Conservation (phyloP, 2,329 filamentous ascomycete genomes). For the Cladosporium velox region DNA sequence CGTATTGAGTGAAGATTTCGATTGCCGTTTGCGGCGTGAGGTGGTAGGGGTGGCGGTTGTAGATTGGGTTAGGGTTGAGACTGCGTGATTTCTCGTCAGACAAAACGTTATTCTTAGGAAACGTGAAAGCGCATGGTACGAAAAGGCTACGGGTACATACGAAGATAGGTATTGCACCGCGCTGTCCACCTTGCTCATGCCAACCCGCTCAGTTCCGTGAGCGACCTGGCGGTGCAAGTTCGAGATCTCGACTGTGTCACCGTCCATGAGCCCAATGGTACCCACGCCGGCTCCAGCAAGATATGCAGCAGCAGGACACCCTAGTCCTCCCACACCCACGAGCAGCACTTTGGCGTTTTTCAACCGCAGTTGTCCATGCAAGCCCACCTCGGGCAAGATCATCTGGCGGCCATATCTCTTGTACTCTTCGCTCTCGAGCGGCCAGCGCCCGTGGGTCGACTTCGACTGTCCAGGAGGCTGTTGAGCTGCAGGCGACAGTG, state of each 20-base stretch:
- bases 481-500: conserved; percentile 28
- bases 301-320: conserved; percentile 91
- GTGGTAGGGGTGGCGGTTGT: conserved; percentile 63
- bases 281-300: conserved; percentile 87
- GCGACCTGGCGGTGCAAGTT: conserved; percentile 92
- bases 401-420: conserved; percentile 86
- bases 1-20: conserved; percentile 68
- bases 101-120: background rate
- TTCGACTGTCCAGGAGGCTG: background rate
- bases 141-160: conserved; percentile 39
- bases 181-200: conserved; percentile 78
- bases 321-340: conserved; percentile 84
- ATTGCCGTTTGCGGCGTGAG: conserved; percentile 70
- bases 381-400: conserved; percentile 79
- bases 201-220: conserved; percentile 70
- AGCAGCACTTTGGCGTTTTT: conserved; percentile 72
- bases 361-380: conserved; percentile 75
- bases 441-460: conserved; percentile 56
- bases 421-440: conserved; percentile 72
- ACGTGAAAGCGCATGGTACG: background rate
- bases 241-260: conserved; percentile 81
- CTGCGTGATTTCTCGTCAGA: conserved; percentile 42
- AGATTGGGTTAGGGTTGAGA: conserved; percentile 71
- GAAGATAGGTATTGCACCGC: conserved; percentile 48
- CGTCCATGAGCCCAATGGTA: conserved; percentile 80